These are phyloP conservation scores for Pseudevernia furfuracea DNA, from an alignment of 495 filamentous ascomycete species.

Conservation along the genomic window DNA sequence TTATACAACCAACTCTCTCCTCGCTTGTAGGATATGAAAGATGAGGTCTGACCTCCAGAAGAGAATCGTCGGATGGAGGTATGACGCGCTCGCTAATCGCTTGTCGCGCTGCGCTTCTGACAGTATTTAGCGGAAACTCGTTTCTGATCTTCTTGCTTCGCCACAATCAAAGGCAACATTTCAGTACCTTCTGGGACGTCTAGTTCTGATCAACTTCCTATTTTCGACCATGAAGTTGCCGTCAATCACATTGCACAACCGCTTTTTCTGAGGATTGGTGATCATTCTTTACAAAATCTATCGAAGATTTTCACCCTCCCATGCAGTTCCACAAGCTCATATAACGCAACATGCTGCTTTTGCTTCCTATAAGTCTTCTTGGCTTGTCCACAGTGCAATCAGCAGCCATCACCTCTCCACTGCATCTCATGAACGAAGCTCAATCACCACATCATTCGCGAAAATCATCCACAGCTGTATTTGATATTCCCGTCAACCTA, in stretches of 20 bases:
- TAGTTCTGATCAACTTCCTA: background rate
- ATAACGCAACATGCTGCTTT: background rate
- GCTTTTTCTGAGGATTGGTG: background rate
- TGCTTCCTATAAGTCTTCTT: background rate
- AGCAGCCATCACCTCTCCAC: background rate
- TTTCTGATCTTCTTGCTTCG: background rate
- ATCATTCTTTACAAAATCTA: background rate
- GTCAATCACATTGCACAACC: background rate
- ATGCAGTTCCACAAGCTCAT: background rate
- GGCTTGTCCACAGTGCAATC: background rate
- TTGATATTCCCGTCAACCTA: background rate
- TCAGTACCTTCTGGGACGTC: background rate
- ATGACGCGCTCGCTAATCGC: constrained; percentile 4
- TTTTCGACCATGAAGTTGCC: background rate
- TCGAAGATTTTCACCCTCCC: background rate
- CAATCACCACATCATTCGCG: background rate
- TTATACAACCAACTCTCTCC: background rate
- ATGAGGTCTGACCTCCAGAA: background rate
- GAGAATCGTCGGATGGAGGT: background rate
- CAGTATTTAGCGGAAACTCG: background rate
- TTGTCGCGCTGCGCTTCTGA: background rate
- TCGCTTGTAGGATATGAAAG: background rate
- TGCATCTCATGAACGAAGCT: background rate
- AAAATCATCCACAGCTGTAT: background rate
- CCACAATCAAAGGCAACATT: background rate